Conservation (phyloP, 2,329 filamentous ascomycete species). For the Fusarium sp. region DNA sequence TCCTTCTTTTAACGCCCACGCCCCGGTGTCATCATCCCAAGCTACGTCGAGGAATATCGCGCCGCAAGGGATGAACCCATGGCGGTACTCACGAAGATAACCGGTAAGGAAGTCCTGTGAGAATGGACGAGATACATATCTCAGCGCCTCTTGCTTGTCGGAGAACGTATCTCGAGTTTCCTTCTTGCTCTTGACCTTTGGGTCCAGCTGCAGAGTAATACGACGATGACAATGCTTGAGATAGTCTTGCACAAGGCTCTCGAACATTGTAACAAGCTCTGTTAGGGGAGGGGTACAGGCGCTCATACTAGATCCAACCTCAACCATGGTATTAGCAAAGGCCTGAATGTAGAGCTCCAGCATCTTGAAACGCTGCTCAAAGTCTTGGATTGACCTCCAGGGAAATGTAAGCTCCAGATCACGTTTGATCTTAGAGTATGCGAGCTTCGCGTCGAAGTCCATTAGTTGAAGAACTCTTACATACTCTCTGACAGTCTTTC, state of each 20-base stretch:
- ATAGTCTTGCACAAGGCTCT: not conserved
- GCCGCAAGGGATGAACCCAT: too few relatives aligned
- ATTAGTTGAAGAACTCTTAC: rapidly evolving
- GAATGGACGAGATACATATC: not conserved
- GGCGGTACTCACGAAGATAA: not conserved
- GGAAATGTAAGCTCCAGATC: not conserved
- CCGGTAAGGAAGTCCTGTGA: not conserved
- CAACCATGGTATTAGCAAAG: not conserved
- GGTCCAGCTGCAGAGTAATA: not conserved
- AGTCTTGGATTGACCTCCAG: not conserved
- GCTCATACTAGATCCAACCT: rapidly evolving
- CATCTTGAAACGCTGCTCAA: not conserved
- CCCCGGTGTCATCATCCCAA: rapidly evolving
- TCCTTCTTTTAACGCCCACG: not conserved
- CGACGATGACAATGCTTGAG: not conserved
- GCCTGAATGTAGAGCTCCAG: not conserved
- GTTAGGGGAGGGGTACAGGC: not conserved
- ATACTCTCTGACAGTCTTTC: rapidly evolving
- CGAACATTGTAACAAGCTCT: not conserved
- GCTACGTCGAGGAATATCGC: too few relatives aligned
- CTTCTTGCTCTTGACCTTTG: rapidly evolving
- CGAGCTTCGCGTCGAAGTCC: not conserved
- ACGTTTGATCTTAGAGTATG: rapidly evolving
- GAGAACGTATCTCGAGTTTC: rapidly evolving
- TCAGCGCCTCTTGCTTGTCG: not conserved